phyloP scores from a whole-genome alignment of 2,329 filamentous ascomycete species.

The Xylariaceae sp. region DNA sequence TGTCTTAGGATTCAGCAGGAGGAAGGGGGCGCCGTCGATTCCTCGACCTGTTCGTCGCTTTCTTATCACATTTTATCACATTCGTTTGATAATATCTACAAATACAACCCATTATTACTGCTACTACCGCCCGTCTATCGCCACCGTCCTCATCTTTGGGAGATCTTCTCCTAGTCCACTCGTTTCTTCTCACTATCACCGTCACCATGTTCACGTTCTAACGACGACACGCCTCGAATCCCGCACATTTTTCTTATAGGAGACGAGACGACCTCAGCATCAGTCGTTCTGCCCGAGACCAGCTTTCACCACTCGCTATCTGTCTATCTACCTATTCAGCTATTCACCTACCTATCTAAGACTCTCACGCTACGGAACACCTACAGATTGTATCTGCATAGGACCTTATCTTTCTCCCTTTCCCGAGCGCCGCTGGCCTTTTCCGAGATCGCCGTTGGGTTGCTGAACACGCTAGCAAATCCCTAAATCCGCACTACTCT shows the following conservation, averaged over 20 bases:
- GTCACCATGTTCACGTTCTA: not conserved
- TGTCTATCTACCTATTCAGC: not conserved
- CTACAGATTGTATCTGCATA: no score
- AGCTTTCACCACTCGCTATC: not conserved
- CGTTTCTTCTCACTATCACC: slow-evolving; percentile 4
- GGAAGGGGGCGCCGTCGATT: slow-evolving; percentile 1
- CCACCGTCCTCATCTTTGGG: slow-evolving; percentile 8
- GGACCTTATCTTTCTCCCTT: not conserved
- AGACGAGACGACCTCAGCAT: not conserved
- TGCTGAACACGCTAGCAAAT: slow-evolving; percentile 9
- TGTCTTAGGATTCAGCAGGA: no score
- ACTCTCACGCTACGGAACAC: no score
- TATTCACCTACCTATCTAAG: no score
- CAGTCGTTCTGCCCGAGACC: no score
- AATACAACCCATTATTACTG: no score
- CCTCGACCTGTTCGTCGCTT: slow-evolving; percentile 16
- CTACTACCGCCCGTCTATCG: not conserved
- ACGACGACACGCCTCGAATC: not conserved
- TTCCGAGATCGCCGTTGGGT: not conserved
- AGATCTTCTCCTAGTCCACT: slow-evolving; percentile 20
- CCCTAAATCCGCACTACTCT: not conserved
- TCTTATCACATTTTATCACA: slow-evolving; percentile 5
- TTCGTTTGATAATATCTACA: slow-evolving; percentile 9
- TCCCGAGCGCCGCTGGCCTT: not conserved
- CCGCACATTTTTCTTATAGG: not conserved